Percentiles rank a stretch among this genome's conserved stretches.
Evolutionary conservation across 257 asterid genomes (phyloP).

Genomic region (Avicennia marina): DNA sequence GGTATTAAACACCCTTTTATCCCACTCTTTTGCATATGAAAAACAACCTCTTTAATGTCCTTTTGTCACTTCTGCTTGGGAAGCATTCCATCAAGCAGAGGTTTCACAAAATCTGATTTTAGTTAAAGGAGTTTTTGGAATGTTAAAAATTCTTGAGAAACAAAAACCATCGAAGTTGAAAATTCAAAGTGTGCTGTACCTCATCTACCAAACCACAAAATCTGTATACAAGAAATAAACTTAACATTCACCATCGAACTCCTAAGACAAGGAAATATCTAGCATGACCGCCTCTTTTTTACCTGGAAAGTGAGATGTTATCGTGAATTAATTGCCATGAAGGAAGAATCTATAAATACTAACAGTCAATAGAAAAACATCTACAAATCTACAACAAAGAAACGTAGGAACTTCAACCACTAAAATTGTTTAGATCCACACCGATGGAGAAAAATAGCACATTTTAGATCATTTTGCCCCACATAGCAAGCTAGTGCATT

Average conservation of each 20-base stretch:
- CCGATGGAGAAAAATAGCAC: no score
- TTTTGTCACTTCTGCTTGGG: slow-evolving; percentile 50
- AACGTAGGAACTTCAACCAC: not conserved
- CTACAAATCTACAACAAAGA: not conserved
- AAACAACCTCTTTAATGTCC: slow-evolving; percentile 72
- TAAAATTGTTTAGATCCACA: not conserved
- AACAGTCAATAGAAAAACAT: not conserved
- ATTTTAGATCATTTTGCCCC: no score
- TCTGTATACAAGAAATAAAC: no score
- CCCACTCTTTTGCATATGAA: slow-evolving; percentile 80
- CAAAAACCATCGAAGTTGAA: not conserved
- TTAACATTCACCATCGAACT: not conserved
- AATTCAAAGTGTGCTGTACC: not conserved
- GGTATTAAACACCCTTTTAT: slow-evolving; percentile 19
- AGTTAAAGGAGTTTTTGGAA: not conserved
- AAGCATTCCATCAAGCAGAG: slow-evolving; percentile 58
- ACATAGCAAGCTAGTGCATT: no score
- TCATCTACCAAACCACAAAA: not conserved
- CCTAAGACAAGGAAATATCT: not conserved
- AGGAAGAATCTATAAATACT: not conserved
- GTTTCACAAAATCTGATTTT: not conserved
- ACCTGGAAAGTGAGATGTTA: not conserved
- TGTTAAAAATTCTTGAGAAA: no score
- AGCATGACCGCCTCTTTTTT: not conserved
- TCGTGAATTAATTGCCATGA: not conserved